These are phyloP conservation scores for Microcyclosporella mali DNA, from an alignment of 2,329 filamentous ascomycete species.

Conservation along the genomic window DNA sequence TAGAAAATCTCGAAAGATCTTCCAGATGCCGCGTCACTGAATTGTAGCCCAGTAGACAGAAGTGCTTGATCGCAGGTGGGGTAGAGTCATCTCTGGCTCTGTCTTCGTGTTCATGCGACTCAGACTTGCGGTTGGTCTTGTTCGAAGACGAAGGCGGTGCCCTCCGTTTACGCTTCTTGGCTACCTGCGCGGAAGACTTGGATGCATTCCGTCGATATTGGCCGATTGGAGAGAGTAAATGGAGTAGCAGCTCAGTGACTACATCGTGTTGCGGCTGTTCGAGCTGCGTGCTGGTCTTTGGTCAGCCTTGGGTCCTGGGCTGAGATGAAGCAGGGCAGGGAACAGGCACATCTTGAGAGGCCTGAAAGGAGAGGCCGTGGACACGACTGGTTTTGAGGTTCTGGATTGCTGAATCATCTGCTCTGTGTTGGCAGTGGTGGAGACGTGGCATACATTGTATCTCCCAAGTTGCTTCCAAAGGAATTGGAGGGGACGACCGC, in stretches of 20 bases:
- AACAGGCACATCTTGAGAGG: not conserved
- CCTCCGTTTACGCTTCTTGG: slow-evolving; percentile 2
- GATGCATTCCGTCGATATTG: not conserved
- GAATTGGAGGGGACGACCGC: too few relatives aligned
- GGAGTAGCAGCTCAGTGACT: not conserved
- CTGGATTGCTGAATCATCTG: not conserved
- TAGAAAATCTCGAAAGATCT: not conserved
- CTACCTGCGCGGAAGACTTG: not conserved
- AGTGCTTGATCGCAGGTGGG: not conserved
- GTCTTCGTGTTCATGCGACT: too few relatives aligned
- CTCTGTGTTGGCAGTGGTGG: too few relatives aligned
- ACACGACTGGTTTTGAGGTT: not conserved
- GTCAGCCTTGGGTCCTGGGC: not conserved
- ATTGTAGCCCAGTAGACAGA: slow-evolving; percentile 1
- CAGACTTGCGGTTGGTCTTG: too few relatives aligned
- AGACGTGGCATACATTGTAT: too few relatives aligned
- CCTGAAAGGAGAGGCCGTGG: not conserved
- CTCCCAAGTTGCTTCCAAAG: too few relatives aligned
- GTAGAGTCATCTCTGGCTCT: too few relatives aligned
- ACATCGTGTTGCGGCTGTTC: slow-evolving; percentile 1
- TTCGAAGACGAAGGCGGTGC: not conserved
- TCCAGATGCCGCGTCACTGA: slow-evolving; percentile 2
- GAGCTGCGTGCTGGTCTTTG: not conserved
- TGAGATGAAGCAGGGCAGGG: too few relatives aligned
- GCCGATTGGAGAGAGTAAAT: not conserved